These are phyloP conservation scores for Opeltia flavorubescens DNA, from an alignment of 495 filamentous ascomycete genomes.

Conservation along the genomic window DNA sequence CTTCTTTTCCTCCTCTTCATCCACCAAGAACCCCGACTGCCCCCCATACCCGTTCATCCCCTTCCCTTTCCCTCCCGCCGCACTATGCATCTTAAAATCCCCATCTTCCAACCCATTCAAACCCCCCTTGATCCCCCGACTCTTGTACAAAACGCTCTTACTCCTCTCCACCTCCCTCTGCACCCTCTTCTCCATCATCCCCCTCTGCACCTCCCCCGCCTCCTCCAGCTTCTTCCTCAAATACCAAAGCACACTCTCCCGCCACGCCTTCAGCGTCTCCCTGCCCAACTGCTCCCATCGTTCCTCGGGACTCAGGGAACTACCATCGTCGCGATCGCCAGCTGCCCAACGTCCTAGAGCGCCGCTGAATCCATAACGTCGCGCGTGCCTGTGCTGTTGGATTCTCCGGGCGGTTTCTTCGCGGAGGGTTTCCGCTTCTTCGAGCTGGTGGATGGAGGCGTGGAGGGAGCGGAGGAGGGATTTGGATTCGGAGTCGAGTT, in stretches of 20 bases:
- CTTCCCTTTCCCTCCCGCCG: conserved; percentile 1
- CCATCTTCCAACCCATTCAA: conserved; percentile 13
- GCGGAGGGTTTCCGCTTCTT: conserved; percentile 69
- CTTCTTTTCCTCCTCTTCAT: conserved; percentile 2
- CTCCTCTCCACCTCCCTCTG: conserved; percentile 76
- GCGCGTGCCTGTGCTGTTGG: conserved; percentile 52
- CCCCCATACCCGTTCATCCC: conserved; percentile 5
- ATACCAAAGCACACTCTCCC: conserved; percentile 76
- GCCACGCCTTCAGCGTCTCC: conserved; percentile 41
- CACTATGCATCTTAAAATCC: conserved; percentile 8
- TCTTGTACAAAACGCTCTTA: conserved; percentile 71
- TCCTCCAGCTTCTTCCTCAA: conserved; percentile 59
- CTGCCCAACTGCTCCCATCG: conserved; percentile 47
- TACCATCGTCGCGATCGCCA: conserved; percentile 25
- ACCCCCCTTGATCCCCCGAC: conserved; percentile 18
- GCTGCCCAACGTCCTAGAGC: conserved; percentile 62
- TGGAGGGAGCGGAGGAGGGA: conserved; percentile 71
- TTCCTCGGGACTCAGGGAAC: conserved; percentile 20
- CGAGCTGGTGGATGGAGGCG: conserved; percentile 56
- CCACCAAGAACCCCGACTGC: conserved; percentile 6
- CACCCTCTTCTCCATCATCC: conserved; percentile 83
- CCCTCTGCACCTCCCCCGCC: conserved; percentile 60
- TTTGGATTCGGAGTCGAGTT: conserved; percentile 75
- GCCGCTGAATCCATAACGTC: conserved; percentile 30
- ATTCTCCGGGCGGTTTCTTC: conserved; percentile 53